Evolutionary conservation across 208 protist species (phyloP), one percentile per base, ranked within the genome.

Genomic region (Acanthamoeba lugdunensis): DNA sequence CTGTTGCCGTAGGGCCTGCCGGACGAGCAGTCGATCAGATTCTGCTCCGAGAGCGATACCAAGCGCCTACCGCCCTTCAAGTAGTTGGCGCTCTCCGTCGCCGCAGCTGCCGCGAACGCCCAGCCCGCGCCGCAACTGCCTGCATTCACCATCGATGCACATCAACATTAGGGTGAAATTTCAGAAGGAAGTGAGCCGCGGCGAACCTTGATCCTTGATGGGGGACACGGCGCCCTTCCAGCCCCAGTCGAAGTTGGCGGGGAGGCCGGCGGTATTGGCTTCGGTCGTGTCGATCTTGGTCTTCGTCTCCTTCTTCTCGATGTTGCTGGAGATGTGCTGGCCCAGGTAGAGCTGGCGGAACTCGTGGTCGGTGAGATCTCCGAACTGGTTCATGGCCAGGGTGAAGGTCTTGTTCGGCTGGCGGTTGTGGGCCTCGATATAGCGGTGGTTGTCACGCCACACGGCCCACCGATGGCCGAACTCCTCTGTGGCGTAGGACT

Each of bases 51-150:
- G 61, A 73, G 96, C 61, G 33, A 58, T 16, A 50, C 37, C 3
- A 84, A 50, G 52, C n/a, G 2, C 5, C 45, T 48, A 4, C 61
- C 54, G 28, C 67, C 77, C 28, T 50, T 54, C 54, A 96, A 63
- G 56, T 93, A 92, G 95, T 95, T 97, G 87, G 95, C 94, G 13
- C 97, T 96, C 95, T 99, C 98, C 61, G 98, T 97, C 90, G 98
- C 96, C 75, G 98, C 98, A 65, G 98, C 98, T 28, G 98, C 96
- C 14, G 97, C 98, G 97, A 99, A 99, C 82, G 98, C 94, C 98
- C 98, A 99, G 96, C 98, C 99, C 30, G 97, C 98, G 94, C 98
- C 98, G 96, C 98, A 99, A 65, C 94, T 94, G 56, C 98, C 98
- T 82, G 37, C 23, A 77, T 45, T 45, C 5, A 41, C 9, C 2